Base-by-base conservation (phyloP, 148 eudicot genomes). In the Spergularia marina region DNA sequence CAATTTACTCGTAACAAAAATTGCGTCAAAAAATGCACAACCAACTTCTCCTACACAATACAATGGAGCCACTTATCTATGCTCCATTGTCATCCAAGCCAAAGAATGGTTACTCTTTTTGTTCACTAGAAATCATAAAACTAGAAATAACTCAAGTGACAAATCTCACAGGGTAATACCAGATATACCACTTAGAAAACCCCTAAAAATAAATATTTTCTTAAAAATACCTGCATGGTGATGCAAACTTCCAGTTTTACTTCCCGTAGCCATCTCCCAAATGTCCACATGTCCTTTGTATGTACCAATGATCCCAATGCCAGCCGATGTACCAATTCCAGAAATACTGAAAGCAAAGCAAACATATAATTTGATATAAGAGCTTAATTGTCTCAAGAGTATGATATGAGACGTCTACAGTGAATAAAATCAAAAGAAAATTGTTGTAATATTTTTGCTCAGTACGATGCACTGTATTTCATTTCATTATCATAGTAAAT, bases 191-290 rank as follows among this genome's bases (percentile, higher is more conserved):
- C 36, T 30, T 30, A 30, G 34, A 30, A 1, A 2, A 30, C 34
- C 34, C 34, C 2, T 30, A 30, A 0, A 30, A 30, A 0, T 30
- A n/a, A n/a, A n/a, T n/a, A n/a, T n/a, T 30, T 30, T 30, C 34
- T 39, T 16, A 67, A 59, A 13, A 61, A 65, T 87, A 95, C 98
- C 98, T 88, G 81, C 79, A 65, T 83, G 87, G 70, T 84, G 70
- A 69, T 85, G 91, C 73, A 89, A 72, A 76, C 78, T 82, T 58
- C 76, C 81, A 58, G 88, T 80, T 78, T 82, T 85, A 54, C 56
- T 68, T 71, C 96, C 96, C 11, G 96, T 83, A 51, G 89, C 82
- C 80, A 92, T 80, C 61, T 92, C 94, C 97, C 97, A 95, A 74
- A 83, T 75, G 83, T 89, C 84, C 65, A 86, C 91, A 56, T 70